Evolutionary conservation across 805 yeast genomes (phyloP), one percentile per base, ranked within the genome.

Genomic region (Danielia oregonensis): DNA sequence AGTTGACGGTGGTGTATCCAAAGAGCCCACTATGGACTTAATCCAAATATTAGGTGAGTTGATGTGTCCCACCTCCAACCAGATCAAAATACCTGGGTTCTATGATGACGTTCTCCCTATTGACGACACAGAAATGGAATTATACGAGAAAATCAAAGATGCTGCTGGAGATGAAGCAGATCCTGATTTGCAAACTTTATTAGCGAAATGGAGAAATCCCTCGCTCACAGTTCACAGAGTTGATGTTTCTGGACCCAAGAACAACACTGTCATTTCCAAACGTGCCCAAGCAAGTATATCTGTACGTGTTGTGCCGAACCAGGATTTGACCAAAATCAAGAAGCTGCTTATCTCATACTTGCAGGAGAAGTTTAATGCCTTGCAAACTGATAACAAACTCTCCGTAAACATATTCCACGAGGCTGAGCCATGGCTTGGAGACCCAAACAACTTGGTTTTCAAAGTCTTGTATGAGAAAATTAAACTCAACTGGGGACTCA

Each of bases 381-480:
- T 86, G 21, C 50, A 67, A 2, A 73, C 93, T 0, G 74, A 72
- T 5, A 93, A 93, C 55, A 70, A 72, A 18, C 49, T 91, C 24
- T 56, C 61, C 9, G 62, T 89, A 14, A 66, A 72, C 16, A 71
- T 89, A 26, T 71, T 80, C 39, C 88, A 87, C 51, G 91, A 84
- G 52, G 95, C 96, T 0, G 97, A 89, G 49, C 95, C 97, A 2
- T 91, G 98, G 98, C 63, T 91, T 7, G 97, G 97, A 4, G 88
- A 93, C 48, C 83, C 89, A 10, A 60, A 68, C 10, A 88, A 86
- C 51, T 70, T 70, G 27, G 86, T 89, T 2, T 93, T 85, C 56
- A 70, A 76, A 48, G 70, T 83, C 6, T 63, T 93, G 23, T 68
- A 72, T 35, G 63, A 75, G 16, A 86, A 84, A 32, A 66, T 91